Conservation (phyloP, 2,329 filamentous ascomycete species). For the Leptosphaerulina australis region DNA sequence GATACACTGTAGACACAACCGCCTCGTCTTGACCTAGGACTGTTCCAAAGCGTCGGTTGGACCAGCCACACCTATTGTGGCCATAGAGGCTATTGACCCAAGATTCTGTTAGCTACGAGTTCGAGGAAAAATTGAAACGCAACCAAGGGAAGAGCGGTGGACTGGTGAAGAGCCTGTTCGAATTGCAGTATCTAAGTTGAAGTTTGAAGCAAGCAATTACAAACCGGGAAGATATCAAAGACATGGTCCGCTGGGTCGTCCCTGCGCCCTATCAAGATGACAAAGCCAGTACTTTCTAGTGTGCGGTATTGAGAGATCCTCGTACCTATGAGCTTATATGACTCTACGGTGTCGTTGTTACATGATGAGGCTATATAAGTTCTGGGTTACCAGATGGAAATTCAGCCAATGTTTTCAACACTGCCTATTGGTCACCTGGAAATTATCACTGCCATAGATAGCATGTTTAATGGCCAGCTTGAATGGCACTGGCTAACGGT, state of each 20-base stretch:
- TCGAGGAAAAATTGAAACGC: not conserved
- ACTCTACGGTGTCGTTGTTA: slow-evolving; percentile 3
- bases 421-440: slow-evolving; percentile 1
- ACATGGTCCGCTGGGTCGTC: not conserved
- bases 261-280: not conserved
- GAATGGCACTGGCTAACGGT: not conserved
- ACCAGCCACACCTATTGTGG: not conserved
- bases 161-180: slow-evolving; percentile 4
- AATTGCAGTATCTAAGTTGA: not conserved
- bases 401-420: slow-evolving; percentile 18
- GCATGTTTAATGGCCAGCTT: not conserved
- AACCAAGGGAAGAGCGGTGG: slow-evolving; percentile 3
- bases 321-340: not conserved
- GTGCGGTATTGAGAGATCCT: not conserved
- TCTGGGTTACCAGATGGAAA: slow-evolving; percentile 11
- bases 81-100: not conserved
- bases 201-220: slow-evolving; percentile 2
- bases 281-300: not conserved
- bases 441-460: not conserved
- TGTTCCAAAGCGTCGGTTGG: not conserved
- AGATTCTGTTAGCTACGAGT: not conserved
- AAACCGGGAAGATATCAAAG: not conserved
- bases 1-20: slow-evolving; percentile 7
- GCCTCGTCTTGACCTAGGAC: not conserved
- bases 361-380: slow-evolving; percentile 17